phyloP scores from a whole-genome alignment of 2,329 filamentous ascomycete species.

The Echinosphaeria canescens region DNA sequence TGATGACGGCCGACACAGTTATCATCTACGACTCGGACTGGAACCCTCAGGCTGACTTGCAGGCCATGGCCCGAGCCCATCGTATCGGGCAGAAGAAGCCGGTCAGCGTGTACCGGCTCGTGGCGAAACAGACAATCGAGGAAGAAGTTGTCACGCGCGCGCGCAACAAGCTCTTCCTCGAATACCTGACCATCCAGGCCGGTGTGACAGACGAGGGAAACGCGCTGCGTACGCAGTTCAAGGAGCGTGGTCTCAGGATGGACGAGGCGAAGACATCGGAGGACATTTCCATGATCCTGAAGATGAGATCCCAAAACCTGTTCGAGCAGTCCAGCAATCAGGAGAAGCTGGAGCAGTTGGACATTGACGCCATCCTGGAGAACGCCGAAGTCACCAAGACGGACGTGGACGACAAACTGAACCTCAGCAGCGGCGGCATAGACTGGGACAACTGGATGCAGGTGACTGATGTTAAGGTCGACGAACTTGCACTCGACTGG shows the following conservation, averaged over 20 bases:
- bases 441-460: slow-evolving; percentile 90
- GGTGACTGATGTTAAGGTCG: slow-evolving; percentile 93
- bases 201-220: slow-evolving; percentile 93
- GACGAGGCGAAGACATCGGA: slow-evolving; percentile 79
- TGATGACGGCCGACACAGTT: slow-evolving; percentile 97
- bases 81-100: slow-evolving; percentile 93
- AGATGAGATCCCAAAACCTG: slow-evolving; percentile 97
- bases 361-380: slow-evolving; percentile 91
- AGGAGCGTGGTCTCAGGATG: slow-evolving; percentile 51
- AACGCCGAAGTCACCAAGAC: slow-evolving; percentile 97
- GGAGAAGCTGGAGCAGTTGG: slow-evolving; percentile 85
- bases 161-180: slow-evolving; percentile 90
- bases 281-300: slow-evolving; percentile 90
- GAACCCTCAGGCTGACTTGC: slow-evolving; percentile 95
- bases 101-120: slow-evolving; percentile 87
- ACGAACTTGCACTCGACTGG: slow-evolving; percentile 65
- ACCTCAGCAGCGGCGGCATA: slow-evolving; percentile 69
- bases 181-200: slow-evolving; percentile 92
- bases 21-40: slow-evolving; percentile 97
- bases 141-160: slow-evolving; percentile 94
- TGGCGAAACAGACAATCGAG: slow-evolving; percentile 96
- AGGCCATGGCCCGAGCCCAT: slow-evolving; percentile 96
- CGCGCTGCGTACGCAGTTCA: slow-evolving; percentile 51
- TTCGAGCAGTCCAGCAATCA: slow-evolving; percentile 97
- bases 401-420: slow-evolving; percentile 80